phyloP scores from a whole-genome alignment of 2,329 filamentous ascomycete species.

The Fusarium albosuccineum region DNA sequence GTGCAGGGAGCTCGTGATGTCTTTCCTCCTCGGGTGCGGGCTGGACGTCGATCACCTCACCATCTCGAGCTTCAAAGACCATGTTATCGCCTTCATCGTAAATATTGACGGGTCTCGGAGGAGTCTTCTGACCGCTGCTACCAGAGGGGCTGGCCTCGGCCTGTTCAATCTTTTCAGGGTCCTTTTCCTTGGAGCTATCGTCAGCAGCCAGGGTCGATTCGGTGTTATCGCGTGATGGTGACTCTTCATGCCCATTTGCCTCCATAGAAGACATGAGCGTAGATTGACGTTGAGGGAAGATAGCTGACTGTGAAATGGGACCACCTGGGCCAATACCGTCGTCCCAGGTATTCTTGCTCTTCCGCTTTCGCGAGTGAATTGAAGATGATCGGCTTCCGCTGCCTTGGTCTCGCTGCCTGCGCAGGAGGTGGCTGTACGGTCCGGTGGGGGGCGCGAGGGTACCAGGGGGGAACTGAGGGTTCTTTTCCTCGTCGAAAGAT shows the following conservation, averaged over 20 bases:
- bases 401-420: conserved; percentile 84
- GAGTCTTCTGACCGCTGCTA: conserved; percentile 39
- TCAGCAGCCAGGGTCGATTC: conserved; percentile 51
- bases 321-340: conserved; percentile 83
- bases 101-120: conserved; percentile 67
- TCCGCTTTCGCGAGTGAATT: conserved; percentile 71
- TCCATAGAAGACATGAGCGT: conserved; percentile 39
- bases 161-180: conserved; percentile 44
- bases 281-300: conserved; percentile 72
- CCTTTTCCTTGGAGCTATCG: conserved; percentile 52
- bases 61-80: conserved; percentile 86
- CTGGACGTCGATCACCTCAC: conserved; percentile 82
- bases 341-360: conserved; percentile 74
- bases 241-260: conserved; percentile 46
- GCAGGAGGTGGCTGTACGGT: conserved; percentile 71
- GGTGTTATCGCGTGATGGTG: conserved; percentile 49
- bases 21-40: conserved; percentile 28
- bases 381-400: conserved; percentile 70
- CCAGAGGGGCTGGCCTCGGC: conserved; percentile 38
- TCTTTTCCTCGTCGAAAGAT: conserved; percentile 74
- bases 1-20: conserved; percentile 31
- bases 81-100: conserved; percentile 86
- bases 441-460: conserved; percentile 77
- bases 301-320: conserved; percentile 90
- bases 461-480: conserved; percentile 74